These are phyloP conservation scores for Pyrus bretschneideri DNA, from an alignment of 306 rosid species.

Conservation along the genomic window DNA sequence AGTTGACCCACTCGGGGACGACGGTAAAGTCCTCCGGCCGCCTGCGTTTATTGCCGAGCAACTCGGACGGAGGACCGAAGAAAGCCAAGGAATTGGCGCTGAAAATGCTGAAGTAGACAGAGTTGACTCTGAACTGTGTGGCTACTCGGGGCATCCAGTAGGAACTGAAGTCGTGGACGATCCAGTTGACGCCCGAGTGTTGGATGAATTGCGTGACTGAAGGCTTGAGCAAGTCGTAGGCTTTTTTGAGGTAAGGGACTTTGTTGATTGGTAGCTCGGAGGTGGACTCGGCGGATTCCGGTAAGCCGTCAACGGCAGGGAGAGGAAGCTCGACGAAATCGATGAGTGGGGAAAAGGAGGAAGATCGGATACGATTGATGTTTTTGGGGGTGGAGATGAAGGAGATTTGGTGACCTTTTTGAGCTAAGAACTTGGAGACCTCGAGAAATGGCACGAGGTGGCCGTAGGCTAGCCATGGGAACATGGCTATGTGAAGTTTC, in stretches of 20 bases:
- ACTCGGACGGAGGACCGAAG: background rate
- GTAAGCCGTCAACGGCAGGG: slow-evolving; percentile 9
- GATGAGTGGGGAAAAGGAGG: background rate
- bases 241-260: slow-evolving; percentile 17
- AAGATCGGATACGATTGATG: slow-evolving; percentile 1
- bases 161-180: slow-evolving; percentile 7
- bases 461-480: slow-evolving; percentile 25
- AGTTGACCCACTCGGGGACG: slow-evolving; percentile 11
- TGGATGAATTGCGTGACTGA: background rate
- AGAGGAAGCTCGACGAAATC: slow-evolving; percentile 14
- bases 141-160: slow-evolving; percentile 6
- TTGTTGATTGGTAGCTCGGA: slow-evolving; percentile 7
- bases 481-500: slow-evolving; percentile 13
- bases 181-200: slow-evolving; percentile 8
- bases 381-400: slow-evolving; percentile 30
- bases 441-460: slow-evolving; percentile 18
- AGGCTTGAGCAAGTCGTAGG: slow-evolving; percentile 17
- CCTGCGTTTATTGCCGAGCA: background rate
- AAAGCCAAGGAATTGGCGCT: background rate
- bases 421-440: slow-evolving; percentile 21
- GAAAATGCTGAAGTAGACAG: background rate
- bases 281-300: slow-evolving; percentile 19
- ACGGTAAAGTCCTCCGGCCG: slow-evolving; percentile 20
- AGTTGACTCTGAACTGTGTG: background rate
- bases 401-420: slow-evolving; percentile 21